Percentiles rank a stretch among this genome's conserved stretches.
These are phyloP conservation scores for Lasiosphaeria ovina DNA, from an alignment of 495 filamentous ascomycete species.

Conservation along the genomic window DNA sequence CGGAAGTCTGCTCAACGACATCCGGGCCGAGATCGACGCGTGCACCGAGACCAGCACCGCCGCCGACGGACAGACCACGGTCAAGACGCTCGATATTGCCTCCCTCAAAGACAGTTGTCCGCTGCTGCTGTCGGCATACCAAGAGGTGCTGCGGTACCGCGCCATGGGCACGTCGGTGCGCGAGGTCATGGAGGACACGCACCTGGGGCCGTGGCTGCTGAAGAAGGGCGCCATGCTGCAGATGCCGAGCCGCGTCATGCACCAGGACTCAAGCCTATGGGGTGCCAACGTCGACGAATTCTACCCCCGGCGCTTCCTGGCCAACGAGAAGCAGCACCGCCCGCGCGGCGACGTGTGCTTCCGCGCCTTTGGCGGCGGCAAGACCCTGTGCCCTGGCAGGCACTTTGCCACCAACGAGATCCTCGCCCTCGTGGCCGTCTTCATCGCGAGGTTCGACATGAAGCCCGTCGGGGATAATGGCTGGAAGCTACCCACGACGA, in stretches of 20 bases:
- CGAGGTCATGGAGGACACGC: slow-evolving; percentile 31
- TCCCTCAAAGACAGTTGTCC: slow-evolving; percentile 40
- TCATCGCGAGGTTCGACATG: slow-evolving; percentile 27
- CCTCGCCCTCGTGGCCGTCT: slow-evolving; percentile 36
- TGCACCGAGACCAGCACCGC: slow-evolving; percentile 18
- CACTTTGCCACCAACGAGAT: slow-evolving; percentile 56
- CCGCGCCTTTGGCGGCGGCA: slow-evolving; percentile 55
- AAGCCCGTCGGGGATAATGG: slow-evolving; percentile 4
- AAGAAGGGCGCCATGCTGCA: slow-evolving; percentile 34
- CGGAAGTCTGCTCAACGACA: slow-evolving; percentile 31
- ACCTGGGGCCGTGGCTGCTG: slow-evolving; percentile 32
- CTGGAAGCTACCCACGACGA: slow-evolving; percentile 26
- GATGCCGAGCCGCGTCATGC: slow-evolving; percentile 29
- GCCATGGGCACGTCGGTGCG: slow-evolving; percentile 26
- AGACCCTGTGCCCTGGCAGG: slow-evolving; percentile 53
- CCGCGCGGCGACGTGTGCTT: slow-evolving; percentile 28
- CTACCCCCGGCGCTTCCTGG: slow-evolving; percentile 6
- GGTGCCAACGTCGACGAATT: slow-evolving; percentile 24
- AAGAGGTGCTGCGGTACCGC: slow-evolving; percentile 28
- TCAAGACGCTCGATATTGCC: slow-evolving; percentile 34
- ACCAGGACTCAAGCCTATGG: slow-evolving; percentile 23
- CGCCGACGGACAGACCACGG: slow-evolving; percentile 6
- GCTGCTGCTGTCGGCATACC: slow-evolving; percentile 37
- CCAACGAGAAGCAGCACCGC: slow-evolving; percentile 1
- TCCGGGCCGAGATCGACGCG: slow-evolving; percentile 13